Evolutionary conservation across 2,329 filamentous ascomycete genomes (phyloP).

Genomic region (Colletotrichum karsti): DNA sequence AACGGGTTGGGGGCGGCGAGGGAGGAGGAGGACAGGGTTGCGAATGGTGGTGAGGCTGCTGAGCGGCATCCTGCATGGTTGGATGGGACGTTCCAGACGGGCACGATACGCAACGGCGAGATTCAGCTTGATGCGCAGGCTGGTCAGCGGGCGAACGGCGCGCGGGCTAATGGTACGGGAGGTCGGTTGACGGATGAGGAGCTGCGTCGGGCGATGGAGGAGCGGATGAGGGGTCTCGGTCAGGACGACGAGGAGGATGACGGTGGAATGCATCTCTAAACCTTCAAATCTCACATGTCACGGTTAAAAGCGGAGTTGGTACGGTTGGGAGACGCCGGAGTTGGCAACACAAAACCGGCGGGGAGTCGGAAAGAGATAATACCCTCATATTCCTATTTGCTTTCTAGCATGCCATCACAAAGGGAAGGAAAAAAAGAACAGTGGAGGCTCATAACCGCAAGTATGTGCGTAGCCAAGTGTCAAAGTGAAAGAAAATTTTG

Average conservation of each 20-base stretch:
- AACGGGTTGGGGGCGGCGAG: conserved; percentile 29
- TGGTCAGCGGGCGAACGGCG: neutral
- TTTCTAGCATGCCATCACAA: conserved; percentile 27
- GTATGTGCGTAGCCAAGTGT: neutral
- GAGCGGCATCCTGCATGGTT: conserved; percentile 58
- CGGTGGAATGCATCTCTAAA: conserved; percentile 70
- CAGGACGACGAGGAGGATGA: conserved; percentile 53
- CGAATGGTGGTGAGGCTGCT: conserved; percentile 7
- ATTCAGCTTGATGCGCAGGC: conserved; percentile 49
- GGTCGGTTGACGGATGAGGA: conserved; percentile 67
- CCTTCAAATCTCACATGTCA: neutral
- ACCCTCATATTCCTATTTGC: conserved; percentile 25
- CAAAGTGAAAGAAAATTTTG: neutral
- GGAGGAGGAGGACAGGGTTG: conserved; percentile 23
- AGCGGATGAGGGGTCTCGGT: conserved; percentile 57
- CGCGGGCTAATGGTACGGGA: conserved; percentile 37
- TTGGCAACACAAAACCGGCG: neutral
- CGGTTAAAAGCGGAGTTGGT: neutral
- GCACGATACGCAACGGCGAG: conserved; percentile 61
- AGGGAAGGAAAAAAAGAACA: conserved; percentile 3
- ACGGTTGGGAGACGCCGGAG: neutral
- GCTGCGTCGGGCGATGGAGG: conserved; percentile 63
- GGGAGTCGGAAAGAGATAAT: conserved; percentile 12
- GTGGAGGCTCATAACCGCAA: neutral
- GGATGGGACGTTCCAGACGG: conserved; percentile 71